Conservation (phyloP, 2,329 filamentous ascomycete genomes). For the Beauveria bassiana region DNA sequence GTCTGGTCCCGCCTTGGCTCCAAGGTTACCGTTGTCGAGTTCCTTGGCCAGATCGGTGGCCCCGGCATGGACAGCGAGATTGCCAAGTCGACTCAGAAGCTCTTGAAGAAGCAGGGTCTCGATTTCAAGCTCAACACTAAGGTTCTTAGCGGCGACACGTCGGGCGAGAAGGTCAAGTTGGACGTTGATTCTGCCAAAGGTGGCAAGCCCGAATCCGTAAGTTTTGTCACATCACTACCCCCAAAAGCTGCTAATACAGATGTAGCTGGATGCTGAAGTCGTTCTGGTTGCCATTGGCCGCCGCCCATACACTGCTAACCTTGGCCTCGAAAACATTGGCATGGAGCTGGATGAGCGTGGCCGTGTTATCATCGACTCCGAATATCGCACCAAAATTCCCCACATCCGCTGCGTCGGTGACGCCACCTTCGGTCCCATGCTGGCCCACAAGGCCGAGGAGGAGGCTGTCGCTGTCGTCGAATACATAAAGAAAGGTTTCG, state of each 20-base stretch:
- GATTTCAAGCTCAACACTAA: constrained; percentile 99
- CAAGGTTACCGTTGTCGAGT: constrained; percentile 96
- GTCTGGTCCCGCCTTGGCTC: constrained; percentile 93
- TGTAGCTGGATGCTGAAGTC: constrained; percentile 82
- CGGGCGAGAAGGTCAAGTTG: constrained; percentile 69
- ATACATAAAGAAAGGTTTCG: constrained; percentile 96
- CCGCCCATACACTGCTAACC: constrained; percentile 84
- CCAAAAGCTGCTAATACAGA: constrained; percentile 15
- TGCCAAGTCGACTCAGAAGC: constrained; percentile 84
- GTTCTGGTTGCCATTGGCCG: constrained; percentile 96
- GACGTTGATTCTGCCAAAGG: constrained; percentile 90
- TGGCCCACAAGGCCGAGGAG: constrained; percentile 98
- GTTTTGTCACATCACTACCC: constrained; percentile 23
- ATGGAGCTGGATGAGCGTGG: constrained; percentile 88
- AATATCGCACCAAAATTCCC: constrained; percentile 95
- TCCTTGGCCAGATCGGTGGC: constrained; percentile 90
- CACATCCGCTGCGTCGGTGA: constrained; percentile 97
- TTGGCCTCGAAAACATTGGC: constrained; percentile 89
- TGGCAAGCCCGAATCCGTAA: constrained; percentile 84
- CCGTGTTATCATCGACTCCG: constrained; percentile 92
- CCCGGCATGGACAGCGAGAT: constrained; percentile 96
- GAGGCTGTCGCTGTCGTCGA: constrained; percentile 92
- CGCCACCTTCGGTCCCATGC: constrained; percentile 95
- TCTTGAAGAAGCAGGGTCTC: constrained; percentile 91
- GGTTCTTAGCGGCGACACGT: constrained; percentile 77